Conservation (phyloP, 2,329 filamentous ascomycete genomes). For the Amphichorda felina region DNA sequence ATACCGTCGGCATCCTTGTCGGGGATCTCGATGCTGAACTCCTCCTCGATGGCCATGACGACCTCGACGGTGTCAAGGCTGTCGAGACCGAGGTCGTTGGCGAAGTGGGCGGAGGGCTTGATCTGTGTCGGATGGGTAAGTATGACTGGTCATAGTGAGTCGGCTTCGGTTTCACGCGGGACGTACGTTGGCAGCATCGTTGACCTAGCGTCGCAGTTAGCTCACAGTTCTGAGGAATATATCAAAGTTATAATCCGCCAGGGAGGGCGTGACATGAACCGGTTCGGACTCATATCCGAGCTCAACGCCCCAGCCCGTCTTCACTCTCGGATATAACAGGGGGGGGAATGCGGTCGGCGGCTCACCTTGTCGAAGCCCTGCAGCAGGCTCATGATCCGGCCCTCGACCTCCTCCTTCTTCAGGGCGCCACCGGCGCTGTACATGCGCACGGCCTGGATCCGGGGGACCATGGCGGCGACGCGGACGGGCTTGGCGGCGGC, state of each 20-base stretch:
- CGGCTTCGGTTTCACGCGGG: not conserved
- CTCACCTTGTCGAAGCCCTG: conserved; percentile 87
- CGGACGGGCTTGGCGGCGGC: conserved; percentile 40
- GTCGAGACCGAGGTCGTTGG: conserved; percentile 94
- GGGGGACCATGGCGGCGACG: conserved; percentile 47
- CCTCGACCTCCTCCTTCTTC: conserved; percentile 74
- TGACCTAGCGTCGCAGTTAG: conserved; percentile 39
- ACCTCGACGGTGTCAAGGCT: conserved; percentile 98
- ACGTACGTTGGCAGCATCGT: conserved; percentile 51
- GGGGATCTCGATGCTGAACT: conserved; percentile 87
- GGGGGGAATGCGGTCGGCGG: too few relatives aligned
- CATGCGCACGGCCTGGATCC: conserved; percentile 61
- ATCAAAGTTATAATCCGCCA: too few relatives aligned
- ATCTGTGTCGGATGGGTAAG: conserved; percentile 44
- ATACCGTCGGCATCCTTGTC: conserved; percentile 94
- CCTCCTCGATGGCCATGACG: conserved; percentile 99
- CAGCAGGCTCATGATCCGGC: conserved; percentile 82
- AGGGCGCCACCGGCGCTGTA: conserved; percentile 79
- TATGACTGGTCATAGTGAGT: not conserved
- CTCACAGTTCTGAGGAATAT: too few relatives aligned
- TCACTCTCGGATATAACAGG: too few relatives aligned
- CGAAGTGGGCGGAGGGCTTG: conserved; percentile 74
- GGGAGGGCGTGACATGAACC: too few relatives aligned
- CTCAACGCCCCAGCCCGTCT: too few relatives aligned
- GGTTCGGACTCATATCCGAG: too few relatives aligned